Evolutionary conservation across 73 alveolate species (phyloP).

Genomic region (Tetrahymena malaccensis): DNA sequence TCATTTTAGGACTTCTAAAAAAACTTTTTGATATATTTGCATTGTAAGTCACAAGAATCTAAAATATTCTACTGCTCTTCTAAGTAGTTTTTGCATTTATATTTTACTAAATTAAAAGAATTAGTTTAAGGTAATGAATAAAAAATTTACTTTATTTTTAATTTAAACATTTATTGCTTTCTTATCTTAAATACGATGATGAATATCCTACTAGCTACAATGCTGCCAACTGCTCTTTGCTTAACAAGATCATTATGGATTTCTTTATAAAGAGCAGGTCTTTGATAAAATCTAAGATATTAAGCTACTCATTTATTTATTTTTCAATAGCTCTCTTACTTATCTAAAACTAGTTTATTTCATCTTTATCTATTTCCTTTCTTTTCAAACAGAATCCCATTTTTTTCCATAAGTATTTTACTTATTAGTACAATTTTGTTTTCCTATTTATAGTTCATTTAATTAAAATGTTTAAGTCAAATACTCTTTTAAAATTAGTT

Average conservation of each 20-base stretch:
- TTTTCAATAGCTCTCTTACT: background rate
- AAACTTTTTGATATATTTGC: background rate
- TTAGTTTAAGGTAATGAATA: no score
- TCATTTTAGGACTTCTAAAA: background rate
- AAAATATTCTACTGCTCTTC: background rate
- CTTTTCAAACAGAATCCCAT: background rate
- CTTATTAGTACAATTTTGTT: no score
- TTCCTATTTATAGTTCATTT: no score
- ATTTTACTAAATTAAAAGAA: no score
- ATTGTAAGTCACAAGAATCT: background rate
- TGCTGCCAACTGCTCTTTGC: background rate
- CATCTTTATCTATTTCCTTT: background rate
- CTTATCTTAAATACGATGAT: no score
- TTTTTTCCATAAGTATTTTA: no score
- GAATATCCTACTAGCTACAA: background rate
- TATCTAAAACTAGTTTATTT: no score
- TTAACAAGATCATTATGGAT: background rate
- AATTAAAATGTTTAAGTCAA: no score
- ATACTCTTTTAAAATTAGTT: no score
- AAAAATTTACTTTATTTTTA: no score
- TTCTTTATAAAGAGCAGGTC: background rate
- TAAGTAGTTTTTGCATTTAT: background rate
- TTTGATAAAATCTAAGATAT: background rate
- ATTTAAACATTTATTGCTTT: no score
- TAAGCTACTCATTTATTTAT: no score